Conservation (phyloP, 139 green algal genomes). For the Tetraselmis chui region DNA sequence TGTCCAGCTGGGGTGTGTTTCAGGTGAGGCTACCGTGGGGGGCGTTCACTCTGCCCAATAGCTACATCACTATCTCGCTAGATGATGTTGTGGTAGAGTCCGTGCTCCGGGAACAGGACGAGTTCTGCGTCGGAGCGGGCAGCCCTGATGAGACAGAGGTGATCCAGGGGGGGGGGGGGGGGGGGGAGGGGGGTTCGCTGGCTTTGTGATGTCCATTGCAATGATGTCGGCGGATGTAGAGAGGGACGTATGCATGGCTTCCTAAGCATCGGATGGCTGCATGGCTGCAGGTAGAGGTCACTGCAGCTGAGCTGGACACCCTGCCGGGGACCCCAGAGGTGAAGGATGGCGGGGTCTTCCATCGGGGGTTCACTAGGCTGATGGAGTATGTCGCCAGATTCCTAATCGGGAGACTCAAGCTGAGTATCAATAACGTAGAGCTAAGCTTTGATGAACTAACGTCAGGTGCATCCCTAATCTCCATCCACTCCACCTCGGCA, state of each 20-base stretch:
- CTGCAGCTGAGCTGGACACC: conserved; percentile 61
- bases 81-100: not conserved
- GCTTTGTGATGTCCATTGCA: too few relatives aligned
- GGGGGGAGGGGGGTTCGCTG: too few relatives aligned
- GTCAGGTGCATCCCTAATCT: too few relatives aligned
- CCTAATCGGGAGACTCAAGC: not conserved
- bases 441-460: not conserved
- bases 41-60: not conserved
- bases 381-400: not conserved
- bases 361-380: not conserved
- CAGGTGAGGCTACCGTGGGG: not conserved
- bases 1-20: too few relatives aligned
- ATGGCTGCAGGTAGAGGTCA: conserved; percentile 58
- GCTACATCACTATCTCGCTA: not conserved
- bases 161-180: not conserved
- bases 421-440: not conserved
- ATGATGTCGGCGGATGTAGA: too few relatives aligned
- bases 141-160: not conserved
- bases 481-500: too few relatives aligned
- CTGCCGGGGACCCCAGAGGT: conserved; percentile 23
- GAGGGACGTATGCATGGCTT: too few relatives aligned
- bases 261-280: conserved; percentile 28
- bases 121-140: not conserved
- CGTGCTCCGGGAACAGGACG: not conserved
- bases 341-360: not conserved